Conservation (phyloP, 2,329 filamentous ascomycete genomes). For the Ophiostoma novo-ulmi region DNA sequence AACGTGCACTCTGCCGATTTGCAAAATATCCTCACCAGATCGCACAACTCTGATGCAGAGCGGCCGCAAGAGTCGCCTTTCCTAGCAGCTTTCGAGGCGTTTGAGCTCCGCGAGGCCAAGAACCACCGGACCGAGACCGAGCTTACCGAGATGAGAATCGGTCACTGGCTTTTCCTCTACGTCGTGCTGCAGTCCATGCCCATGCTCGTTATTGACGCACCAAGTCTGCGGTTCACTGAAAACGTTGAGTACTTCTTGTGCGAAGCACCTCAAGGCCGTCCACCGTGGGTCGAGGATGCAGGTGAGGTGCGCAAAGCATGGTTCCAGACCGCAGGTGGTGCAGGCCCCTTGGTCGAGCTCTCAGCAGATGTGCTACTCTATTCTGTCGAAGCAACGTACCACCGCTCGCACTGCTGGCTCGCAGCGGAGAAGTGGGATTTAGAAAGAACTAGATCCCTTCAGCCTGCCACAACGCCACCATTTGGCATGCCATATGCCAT, state of each 20-base stretch:
- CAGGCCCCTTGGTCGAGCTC: slow-evolving; percentile 51
- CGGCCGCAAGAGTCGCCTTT: slow-evolving; percentile 53
- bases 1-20: slow-evolving; percentile 76
- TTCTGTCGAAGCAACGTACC: slow-evolving; percentile 56
- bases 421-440: slow-evolving; percentile 45
- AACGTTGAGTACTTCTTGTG: slow-evolving; percentile 79
- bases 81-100: slow-evolving; percentile 62
- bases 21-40: slow-evolving; percentile 67
- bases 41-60: slow-evolving; percentile 72
- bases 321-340: slow-evolving; percentile 66
- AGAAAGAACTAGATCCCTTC: slow-evolving; percentile 28
- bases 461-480: slow-evolving; percentile 28
- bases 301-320: slow-evolving; percentile 61
- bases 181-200: slow-evolving; percentile 71
- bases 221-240: slow-evolving; percentile 61
- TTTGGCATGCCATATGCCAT: slow-evolving; percentile 18
- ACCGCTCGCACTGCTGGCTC: slow-evolving; percentile 54
- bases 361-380: slow-evolving; percentile 57
- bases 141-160: slow-evolving; percentile 64
- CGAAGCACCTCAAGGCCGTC: slow-evolving; percentile 64
- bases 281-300: slow-evolving; percentile 67
- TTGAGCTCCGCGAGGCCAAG: slow-evolving; percentile 61
- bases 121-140: slow-evolving; percentile 61
- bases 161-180: slow-evolving; percentile 79
- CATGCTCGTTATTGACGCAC: slow-evolving; percentile 71